Percentiles rank a stretch among this genome's conserved stretches.
Evolutionary conservation across 495 filamentous ascomycete genomes (phyloP).

Genomic region (Aspergillus haitiensis): DNA sequence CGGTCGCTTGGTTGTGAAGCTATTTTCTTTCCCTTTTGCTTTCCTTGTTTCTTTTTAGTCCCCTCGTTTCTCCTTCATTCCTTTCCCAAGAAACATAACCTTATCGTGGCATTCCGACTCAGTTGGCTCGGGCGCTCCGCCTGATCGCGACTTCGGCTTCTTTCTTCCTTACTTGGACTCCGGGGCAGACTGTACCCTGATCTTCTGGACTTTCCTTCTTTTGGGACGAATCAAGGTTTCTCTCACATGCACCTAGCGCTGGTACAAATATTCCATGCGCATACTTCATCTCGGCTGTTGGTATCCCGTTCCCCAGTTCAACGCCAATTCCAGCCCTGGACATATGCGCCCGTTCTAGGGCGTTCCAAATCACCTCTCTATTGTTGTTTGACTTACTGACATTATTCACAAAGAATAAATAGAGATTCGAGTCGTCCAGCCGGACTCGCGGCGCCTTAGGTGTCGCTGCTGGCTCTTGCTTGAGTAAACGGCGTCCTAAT

Average conservation of each 20-base stretch:
- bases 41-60: conserved; percentile 1
- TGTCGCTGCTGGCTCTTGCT: neutral
- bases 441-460: neutral
- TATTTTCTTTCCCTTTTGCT: neutral
- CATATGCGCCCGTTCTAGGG: conserved; percentile 7
- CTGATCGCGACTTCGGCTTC: conserved; percentile 19
- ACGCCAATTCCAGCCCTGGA: conserved; percentile 6
- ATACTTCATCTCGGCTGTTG: conserved; percentile 11
- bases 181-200: conserved; percentile 17
- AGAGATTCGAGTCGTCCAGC: conserved; percentile 4
- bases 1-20: too few species aligned
- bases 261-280: conserved; percentile 7
- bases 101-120: conserved; percentile 18
- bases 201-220: conserved; percentile 4
- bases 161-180: conserved; percentile 18
- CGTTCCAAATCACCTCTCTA: conserved; percentile 1
- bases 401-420: neutral
- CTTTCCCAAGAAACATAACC: conserved; percentile 12
- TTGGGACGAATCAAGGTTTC: neutral
- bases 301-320: conserved; percentile 4
- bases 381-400: conserved; percentile 6
- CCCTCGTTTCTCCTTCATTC: conserved; percentile 26
- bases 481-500: conserved; percentile 2
- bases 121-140: conserved; percentile 14
- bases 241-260: conserved; percentile 4